Evolutionary conservation across 2,329 filamentous ascomycete species (phyloP).

Genomic region (Cercospora sesami): DNA sequence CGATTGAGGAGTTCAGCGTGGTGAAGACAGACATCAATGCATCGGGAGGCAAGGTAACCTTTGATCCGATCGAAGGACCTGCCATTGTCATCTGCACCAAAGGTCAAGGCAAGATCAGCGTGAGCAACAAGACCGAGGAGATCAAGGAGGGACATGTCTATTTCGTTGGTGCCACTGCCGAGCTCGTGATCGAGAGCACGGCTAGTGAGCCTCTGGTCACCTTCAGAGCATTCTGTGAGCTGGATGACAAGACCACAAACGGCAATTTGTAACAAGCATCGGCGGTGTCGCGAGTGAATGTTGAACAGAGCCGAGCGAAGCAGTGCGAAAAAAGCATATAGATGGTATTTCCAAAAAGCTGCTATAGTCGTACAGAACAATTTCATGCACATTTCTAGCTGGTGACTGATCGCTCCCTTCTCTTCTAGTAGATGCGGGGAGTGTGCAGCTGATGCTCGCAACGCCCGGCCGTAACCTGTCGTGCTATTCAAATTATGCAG

Average conservation of each 20-base stretch:
- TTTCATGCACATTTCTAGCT: neutral
- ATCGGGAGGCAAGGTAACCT: slow-evolving; percentile 76
- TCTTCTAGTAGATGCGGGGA: neutral
- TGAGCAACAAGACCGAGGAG: slow-evolving; percentile 77
- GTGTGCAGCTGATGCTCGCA: neutral
- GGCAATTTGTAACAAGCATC: slow-evolving; percentile 21
- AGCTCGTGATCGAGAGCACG: slow-evolving; percentile 71
- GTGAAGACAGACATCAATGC: slow-evolving; percentile 73
- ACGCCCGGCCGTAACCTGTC: neutral
- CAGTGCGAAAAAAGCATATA: neutral
- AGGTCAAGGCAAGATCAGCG: slow-evolving; percentile 78
- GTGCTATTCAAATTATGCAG: neutral
- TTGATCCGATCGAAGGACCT: slow-evolving; percentile 82
- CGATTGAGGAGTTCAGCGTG: slow-evolving; percentile 94
- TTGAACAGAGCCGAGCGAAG: neutral
- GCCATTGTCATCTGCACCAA: slow-evolving; percentile 90
- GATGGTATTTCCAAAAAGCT: slow-evolving; percentile 4
- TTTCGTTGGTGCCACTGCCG: slow-evolving; percentile 80
- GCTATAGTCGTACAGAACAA: neutral
- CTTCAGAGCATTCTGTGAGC: slow-evolving; percentile 65
- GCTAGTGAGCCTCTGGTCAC: slow-evolving; percentile 73
- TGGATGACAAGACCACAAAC: slow-evolving; percentile 22
- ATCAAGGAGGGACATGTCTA: slow-evolving; percentile 54
- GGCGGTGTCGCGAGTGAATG: neutral
- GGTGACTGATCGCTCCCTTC: neutral